Evolutionary conservation across 345 rosid genomes (phyloP), one percentile per base, ranked within the genome.

Genomic region (Dipteronia dyeriana): DNA sequence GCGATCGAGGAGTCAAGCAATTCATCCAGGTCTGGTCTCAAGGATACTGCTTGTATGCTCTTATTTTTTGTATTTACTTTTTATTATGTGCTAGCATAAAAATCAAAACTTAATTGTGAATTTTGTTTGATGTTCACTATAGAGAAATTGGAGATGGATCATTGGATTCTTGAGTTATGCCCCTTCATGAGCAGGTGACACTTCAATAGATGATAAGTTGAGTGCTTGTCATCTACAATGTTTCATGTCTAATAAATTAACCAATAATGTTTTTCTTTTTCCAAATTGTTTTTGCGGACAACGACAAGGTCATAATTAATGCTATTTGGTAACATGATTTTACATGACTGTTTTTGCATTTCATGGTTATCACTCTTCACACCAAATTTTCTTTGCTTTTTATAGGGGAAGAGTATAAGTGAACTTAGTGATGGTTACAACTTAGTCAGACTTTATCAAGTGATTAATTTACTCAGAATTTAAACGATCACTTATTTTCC

Each of bases 141-240:
- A 95, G 97, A 73, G 95, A 91, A 81, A 95, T 92, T 80, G 97
- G 98, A 77, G 91, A 92, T 49, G 98, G 97, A 67, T 41, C 89
- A 9, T 95, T 93, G 98, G 97, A 95, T 84, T 95, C 98, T 23
- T 95, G 98, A 95, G 87, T 90, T 9, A 84, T 92, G 89, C 97
- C 98, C 13, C 95, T 95, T 25, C 62, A 69, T 4, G 89, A 92
- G 56, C 97, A 95, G 91, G 97, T 92, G 49, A 86, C 16, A 38
- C 38, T 61, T 39, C 47, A 62, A 79, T 61, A 43, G 68, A 76
- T 66, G 16, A 26, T 23, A 47, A 79, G 17, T 74, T 10, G 29
- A 68, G 39, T 61, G 13, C 43, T 64, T 31, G 4, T 68, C 76
- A 57, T 76, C 66, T 22, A 31, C 56, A 54, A 38, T 66, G 47